These are phyloP conservation scores for Rhizopogon sp. DNA, from an alignment of 768 basidiomycete species.

Conservation along the genomic window DNA sequence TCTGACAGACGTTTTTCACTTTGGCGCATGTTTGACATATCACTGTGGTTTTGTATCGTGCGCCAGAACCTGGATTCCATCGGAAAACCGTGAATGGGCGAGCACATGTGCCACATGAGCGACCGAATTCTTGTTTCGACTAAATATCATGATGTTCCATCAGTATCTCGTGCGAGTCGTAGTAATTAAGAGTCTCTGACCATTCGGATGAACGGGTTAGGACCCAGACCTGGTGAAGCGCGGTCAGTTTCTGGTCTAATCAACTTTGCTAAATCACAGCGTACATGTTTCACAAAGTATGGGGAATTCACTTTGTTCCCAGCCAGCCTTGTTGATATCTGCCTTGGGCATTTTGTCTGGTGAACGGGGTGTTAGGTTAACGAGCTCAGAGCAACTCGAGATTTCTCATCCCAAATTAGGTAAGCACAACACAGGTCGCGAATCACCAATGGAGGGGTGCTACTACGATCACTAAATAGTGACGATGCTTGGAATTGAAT, in stretches of 20 bases:
- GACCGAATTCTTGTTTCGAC: conserved; percentile 97
- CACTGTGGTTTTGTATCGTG: conserved; percentile 94
- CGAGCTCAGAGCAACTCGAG: no score
- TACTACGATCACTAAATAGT: not conserved
- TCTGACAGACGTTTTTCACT: conserved; percentile 95
- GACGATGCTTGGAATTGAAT: conserved; percentile 1
- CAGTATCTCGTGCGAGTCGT: conserved; percentile 1
- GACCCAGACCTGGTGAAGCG: not conserved
- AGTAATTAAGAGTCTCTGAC: conserved; percentile 36
- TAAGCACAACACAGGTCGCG: not conserved
- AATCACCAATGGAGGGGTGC: not conserved
- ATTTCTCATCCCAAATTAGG: not conserved
- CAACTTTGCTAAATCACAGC: conserved; percentile 17
- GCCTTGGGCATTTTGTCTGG: conserved; percentile 60
- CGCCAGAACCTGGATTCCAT: conserved; percentile 95
- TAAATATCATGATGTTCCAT: conserved; percentile 24
- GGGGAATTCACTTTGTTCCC: conserved; percentile 92
- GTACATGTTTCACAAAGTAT: conserved; percentile 91
- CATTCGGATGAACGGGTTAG: conserved; percentile 92
- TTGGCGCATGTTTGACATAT: conserved; percentile 97
- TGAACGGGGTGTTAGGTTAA: not conserved
- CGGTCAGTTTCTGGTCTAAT: not conserved
- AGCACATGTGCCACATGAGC: conserved; percentile 96
- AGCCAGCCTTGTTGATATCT: conserved; percentile 94
- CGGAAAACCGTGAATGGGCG: conserved; percentile 96